Evolutionary conservation across 163 green algal species (phyloP), one percentile per base, ranked within the genome.

Genomic region (Scenedesmus sp.): DNA sequence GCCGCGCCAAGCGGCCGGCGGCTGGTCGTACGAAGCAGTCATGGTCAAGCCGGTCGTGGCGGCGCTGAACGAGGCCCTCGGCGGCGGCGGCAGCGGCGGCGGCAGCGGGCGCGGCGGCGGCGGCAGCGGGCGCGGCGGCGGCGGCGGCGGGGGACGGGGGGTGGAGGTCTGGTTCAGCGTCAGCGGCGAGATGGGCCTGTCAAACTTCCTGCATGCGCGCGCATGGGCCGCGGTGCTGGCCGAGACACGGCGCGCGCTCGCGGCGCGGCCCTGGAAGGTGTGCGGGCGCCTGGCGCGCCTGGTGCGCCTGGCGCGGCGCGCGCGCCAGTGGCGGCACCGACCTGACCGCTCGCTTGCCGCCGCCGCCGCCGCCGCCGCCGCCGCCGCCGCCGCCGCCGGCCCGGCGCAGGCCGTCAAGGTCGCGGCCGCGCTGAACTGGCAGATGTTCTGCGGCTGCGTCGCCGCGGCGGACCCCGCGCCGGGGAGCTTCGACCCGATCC

Each of bases 391-490:
- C 14, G 1, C 18, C 29, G 63, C 31, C n/a, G 20, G 17, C 29
- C 36, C 5, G 4, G 26, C 51, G 31, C 72, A 80, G 72, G 53
- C 4, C 33, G 72, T 73, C 22, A 80, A 72, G 34, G 72, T 72
- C 1, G 72, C 72, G 18, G 63, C 72, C 22, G 60, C 72, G 26
- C 29, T 80, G 0, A 80, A 80, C 45, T 80, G 72, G 72, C 72
- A 80, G 72, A 80, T 80, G 72, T 63, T 80, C 45, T 80, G 72
- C 57, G 72, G 72, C 44, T 80, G 72, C 22, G 22, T 80, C 0
- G 70, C 70, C 24, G 70, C 70, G 7, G 28, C 33, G 28, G 60
- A 53, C 72, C 72, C 60, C 11, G 29, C n/a, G n/a, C 48, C 60
- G 2, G 60, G 47, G 10, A 58, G 44, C 11, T 80, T 80, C 34